Conservation (phyloP, 768 basidiomycete species). For the Mrakia gelida region DNA sequence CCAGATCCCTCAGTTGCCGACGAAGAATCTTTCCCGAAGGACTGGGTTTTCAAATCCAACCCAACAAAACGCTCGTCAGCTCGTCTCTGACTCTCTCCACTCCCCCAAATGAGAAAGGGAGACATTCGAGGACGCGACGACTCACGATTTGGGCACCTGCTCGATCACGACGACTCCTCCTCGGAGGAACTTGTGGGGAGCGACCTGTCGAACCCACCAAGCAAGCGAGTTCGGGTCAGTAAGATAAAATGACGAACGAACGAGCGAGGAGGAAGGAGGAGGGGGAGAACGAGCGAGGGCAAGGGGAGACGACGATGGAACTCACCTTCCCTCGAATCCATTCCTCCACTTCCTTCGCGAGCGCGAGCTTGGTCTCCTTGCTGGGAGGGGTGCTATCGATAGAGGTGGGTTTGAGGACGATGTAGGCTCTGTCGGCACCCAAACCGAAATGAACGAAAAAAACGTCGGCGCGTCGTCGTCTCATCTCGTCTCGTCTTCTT, state of each 20-base stretch:
- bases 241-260: no score
- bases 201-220: slow-evolving; percentile 31
- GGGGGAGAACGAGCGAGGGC: neutral
- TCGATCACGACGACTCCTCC: slow-evolving; percentile 63
- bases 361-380: slow-evolving; percentile 37
- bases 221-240: no score
- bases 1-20: slow-evolving; percentile 65
- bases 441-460: neutral
- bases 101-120: neutral
- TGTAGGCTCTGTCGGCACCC: slow-evolving; percentile 43
- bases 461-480: no score
- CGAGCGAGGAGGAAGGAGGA: neutral
- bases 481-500: no score
- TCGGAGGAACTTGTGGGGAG: slow-evolving; percentile 67
- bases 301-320: slow-evolving; percentile 41
- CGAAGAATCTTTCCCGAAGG: slow-evolving; percentile 84
- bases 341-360: slow-evolving; percentile 49
- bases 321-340: slow-evolving; percentile 66
- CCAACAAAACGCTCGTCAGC: neutral
- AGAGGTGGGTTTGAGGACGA: slow-evolving; percentile 40
- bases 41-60: slow-evolving; percentile 45
- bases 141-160: slow-evolving; percentile 64
- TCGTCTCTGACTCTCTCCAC: neutral
- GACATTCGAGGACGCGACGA: slow-evolving; percentile 24
- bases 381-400: slow-evolving; percentile 38